Base-by-base conservation (phyloP, 164 flowering plant species). In the Vitis amurensis region DNA sequence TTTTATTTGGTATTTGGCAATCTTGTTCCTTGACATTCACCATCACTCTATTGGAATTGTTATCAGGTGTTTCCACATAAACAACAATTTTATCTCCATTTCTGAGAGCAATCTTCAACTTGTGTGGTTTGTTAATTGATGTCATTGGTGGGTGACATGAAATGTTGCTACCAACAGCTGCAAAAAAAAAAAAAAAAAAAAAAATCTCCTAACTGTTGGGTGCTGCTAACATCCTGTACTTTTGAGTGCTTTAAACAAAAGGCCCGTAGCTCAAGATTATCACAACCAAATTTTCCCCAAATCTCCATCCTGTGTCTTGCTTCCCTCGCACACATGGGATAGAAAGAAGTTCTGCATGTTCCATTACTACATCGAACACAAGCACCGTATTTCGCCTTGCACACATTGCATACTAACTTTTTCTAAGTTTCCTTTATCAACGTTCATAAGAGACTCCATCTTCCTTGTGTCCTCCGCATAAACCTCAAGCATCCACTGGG, bases 261-360 rank as follows among this genome's bases (percentile, higher is more conserved):
- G 15, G 96, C 98, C 55, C 93, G 89, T 75, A 95, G 68, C 68
- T 95, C 99, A 80, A 93, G 88, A 86, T 84, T 83, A 76, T 87
- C 88, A 76, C 75, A 77, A 57, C 91, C 97, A 77, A 78, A 70
- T 78, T 84, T 95, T 61, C 96, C 98, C 98, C 99, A 91, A 11
- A 93, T 87, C 86, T 95, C 99, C 87, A 93, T 85, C 74, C 88
- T 84, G 52, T 89, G 86, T 67, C 84, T 86, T 57, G 94, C 98
- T 77, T 90, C 98, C 83, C 98, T 84, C 15, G 98, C 98, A 86
- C 99, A 95, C 63, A 87, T 78, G 66, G 99, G 99, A 84, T 95
- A 98, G 71, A 95, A 95, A n/a, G 96, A 77, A 69, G 91, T 81
- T 78, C 99, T 84, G 81, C 99, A 95, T 47, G 94, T 71, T 80